Evolutionary conservation across 345 rosid genomes (phyloP).

Genomic region (Populus simonii): DNA sequence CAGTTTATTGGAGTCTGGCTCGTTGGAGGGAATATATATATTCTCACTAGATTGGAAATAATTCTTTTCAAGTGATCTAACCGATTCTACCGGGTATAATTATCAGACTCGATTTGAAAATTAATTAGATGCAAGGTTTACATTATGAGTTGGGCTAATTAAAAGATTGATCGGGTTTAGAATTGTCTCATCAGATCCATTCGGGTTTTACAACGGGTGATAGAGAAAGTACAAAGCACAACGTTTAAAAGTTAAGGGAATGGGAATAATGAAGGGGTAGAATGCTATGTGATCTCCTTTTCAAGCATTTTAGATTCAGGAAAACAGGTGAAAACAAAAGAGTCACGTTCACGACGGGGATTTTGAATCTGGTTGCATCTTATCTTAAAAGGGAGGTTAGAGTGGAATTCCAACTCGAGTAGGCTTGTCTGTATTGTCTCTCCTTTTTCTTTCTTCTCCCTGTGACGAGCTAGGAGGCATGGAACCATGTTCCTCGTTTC

Average conservation of each 20-base stretch:
- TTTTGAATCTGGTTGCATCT: slow-evolving; percentile 17
- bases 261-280: not conserved
- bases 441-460: not conserved
- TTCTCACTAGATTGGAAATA: too few species aligned
- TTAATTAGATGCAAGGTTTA: too few species aligned
- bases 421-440: slow-evolving; percentile 18
- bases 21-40: not conserved
- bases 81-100: too few species aligned
- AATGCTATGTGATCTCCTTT: not conserved
- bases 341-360: slow-evolving; percentile 5
- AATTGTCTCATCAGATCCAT: too few species aligned
- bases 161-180: too few species aligned
- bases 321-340: not conserved
- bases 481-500: slow-evolving; percentile 20
- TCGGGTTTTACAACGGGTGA: too few species aligned
- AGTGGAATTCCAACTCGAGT: slow-evolving; percentile 38
- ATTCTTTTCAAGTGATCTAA: too few species aligned
- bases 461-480: not conserved
- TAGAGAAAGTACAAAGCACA: too few species aligned
- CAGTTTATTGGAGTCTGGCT: not conserved
- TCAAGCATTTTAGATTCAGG: not conserved
- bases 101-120: too few species aligned
- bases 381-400: not conserved
- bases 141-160: too few species aligned
- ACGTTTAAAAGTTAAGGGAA: not conserved